These are phyloP conservation scores for Sanghuangporus sanghuang DNA, from an alignment of 1,284 basidiomycete genomes.

Conservation along the genomic window DNA sequence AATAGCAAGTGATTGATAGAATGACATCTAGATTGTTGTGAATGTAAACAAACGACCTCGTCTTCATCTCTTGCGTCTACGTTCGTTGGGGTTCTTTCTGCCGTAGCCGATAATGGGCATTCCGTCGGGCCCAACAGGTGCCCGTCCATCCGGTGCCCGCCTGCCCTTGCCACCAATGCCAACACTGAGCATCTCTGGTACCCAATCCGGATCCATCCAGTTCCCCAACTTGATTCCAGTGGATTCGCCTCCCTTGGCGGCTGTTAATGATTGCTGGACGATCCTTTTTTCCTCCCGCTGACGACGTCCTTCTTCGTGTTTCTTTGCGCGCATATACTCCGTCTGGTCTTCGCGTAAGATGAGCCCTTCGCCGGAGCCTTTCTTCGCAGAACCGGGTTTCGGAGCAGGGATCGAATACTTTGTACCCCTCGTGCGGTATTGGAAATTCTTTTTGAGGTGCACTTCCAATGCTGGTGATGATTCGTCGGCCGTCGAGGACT, in stretches of 20 bases:
- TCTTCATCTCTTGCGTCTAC: slow-evolving; percentile 42
- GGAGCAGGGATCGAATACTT: slow-evolving; percentile 92
- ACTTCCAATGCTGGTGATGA: slow-evolving; percentile 69
- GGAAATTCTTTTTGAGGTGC: slow-evolving; percentile 93
- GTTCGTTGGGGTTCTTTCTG: slow-evolving; percentile 82
- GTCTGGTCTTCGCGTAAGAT: slow-evolving; percentile 89
- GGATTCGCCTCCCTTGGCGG: slow-evolving; percentile 40
- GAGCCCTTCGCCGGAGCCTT: slow-evolving; percentile 72
- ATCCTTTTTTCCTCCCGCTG: slow-evolving; percentile 76
- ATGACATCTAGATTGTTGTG: too few species aligned
- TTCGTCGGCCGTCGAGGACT: slow-evolving; percentile 53
- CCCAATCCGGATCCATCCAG: slow-evolving; percentile 97
- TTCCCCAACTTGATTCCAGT: slow-evolving; percentile 53
- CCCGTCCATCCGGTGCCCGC: slow-evolving; percentile 41
- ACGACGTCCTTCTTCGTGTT: slow-evolving; percentile 64
- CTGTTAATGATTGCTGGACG: slow-evolving; percentile 55
- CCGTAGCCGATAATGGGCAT: slow-evolving; percentile 85
- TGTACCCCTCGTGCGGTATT: slow-evolving; percentile 89
- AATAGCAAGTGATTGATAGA: too few species aligned
- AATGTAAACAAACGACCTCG: not conserved
- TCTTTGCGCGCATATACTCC: slow-evolving; percentile 80
- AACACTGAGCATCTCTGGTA: slow-evolving; percentile 79
- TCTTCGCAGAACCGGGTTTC: slow-evolving; percentile 85
- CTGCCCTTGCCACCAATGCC: slow-evolving; percentile 74
- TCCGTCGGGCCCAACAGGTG: slow-evolving; percentile 44